Base-by-base conservation (phyloP, 208 protist species). In the Naegleria lovaniensis region DNA sequence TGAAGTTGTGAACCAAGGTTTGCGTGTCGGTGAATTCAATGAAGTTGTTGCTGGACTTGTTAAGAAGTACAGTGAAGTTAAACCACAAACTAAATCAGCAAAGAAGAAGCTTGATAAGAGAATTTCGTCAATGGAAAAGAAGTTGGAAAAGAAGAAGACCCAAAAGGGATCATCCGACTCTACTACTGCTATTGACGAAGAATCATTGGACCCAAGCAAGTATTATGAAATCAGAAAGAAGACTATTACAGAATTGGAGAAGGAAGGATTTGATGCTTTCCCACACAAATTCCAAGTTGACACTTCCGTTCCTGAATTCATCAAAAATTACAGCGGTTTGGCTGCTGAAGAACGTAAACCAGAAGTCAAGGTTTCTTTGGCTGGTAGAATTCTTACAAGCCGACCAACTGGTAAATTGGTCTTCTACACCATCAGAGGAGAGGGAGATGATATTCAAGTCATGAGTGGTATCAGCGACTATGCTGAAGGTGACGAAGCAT, bases 251-350 rank as follows among this genome's bases (percentile, higher is more conserved):
- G 87, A 89, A 16, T 5, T 93, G 22, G 76, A 92, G 75, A 67
- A 58, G 19, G 25, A 5, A 39, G 94, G 91, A 38, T 40, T 88
- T 29, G 95, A 97, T 39, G 95, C 97, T 25, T 99, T 99, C 92
- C 98, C 98, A 55, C 98, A 99, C 94, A 99, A 99, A 95, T 99
- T 99, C 91, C 59, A 97, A 29, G 93, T 95, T 19, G 92, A 96
- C 51, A 96, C 95, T 87, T 95, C 93, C 33, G 92, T 99, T 76
- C 96, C 97, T 16, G 93, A 99, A 91, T 98, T 98, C 92, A 91
- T 94, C 16, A 86, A 59, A 29, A 95, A 95, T 83, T 99, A 95
- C 92, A 51, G 7, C 9, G 0, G 36, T 67, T 7, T 67, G 5
- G n/a, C 51, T 36, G n/a, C 41, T 41, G 94, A 84, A 52, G 90